Evolutionary conservation across 2,329 filamentous ascomycete genomes (phyloP), one percentile per base, ranked within the genome.

Genomic region (Calonectria montana): DNA sequence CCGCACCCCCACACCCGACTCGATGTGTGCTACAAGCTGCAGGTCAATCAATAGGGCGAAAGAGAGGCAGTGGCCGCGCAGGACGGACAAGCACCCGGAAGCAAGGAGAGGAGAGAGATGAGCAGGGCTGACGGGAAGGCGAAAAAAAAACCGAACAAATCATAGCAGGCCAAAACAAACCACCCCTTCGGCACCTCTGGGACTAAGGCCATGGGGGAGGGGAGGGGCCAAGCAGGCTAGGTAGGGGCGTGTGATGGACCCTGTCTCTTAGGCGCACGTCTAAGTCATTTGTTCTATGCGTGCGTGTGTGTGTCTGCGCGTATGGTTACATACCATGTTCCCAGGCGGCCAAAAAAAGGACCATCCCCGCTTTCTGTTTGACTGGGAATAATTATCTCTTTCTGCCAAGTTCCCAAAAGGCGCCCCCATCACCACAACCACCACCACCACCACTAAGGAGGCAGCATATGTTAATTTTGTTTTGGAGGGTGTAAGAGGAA

Each of bases 281-380:
- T 39, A 47, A 50, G 63, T 65, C 31, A 31, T 67, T 61, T 21
- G 29, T 61, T 53, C 66, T 35, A 65, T 65, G 63, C 73, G 68
- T 64, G 45, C 68, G 67, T 64, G 62, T 48, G 69, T 48, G 55
- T 71, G 70, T 67, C 70, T 78, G 67, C 47, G 57, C 71, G 76
- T 67, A 68, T 70, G 65, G 65, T 67, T 59, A 61, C 65, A 67
- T 67, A 61, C 65, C 53, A 57, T 57, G 39, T 47, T 59, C 50
- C 39, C 65, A 47, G 41, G 25, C 50, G 50, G 41, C 39, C 65
- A 55, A 59, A 43, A 65, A 67, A 43, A 59, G 53, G 39, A 39
- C 50, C 53, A 59, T 61, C 65, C 50, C 65, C 65, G 65, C 65
- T 61, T 59, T 59, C 39, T 59, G 18, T 25, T 23, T n/a, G 35